Evolutionary conservation across 2,329 filamentous ascomycete genomes (phyloP).

Genomic region (Davidsoniella eucalypti): DNA sequence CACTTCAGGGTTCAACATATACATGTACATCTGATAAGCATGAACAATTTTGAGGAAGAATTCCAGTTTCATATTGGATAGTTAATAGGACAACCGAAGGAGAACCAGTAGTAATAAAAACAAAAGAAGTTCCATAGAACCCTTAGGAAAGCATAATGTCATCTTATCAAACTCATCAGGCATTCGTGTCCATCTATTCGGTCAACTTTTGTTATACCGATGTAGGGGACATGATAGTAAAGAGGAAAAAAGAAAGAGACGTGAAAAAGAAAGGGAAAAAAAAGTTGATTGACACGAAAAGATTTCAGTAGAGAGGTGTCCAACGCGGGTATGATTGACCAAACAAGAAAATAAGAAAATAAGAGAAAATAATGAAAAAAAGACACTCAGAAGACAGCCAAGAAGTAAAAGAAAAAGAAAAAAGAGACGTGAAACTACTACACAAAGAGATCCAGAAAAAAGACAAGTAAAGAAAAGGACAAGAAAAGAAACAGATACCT

Average conservation of each 20-base stretch:
- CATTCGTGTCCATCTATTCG: neutral
- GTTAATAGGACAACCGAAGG: no score
- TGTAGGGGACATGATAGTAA: neutral
- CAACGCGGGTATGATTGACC: slow-evolving; percentile 13
- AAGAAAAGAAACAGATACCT: slow-evolving; percentile 3
- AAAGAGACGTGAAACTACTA: neutral
- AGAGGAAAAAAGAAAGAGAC: neutral
- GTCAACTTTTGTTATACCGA: neutral
- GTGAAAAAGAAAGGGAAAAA: neutral
- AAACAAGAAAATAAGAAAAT: slow-evolving; percentile 10
- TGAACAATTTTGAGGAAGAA: neutral
- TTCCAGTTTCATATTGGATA: neutral
- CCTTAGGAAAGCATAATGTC: no score
- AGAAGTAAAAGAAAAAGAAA: slow-evolving; percentile 1
- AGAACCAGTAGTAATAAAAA: neutral
- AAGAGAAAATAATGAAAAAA: slow-evolving; percentile 2
- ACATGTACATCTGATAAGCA: no score
- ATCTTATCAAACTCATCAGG: no score
- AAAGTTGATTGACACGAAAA: neutral
- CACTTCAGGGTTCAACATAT: no score
- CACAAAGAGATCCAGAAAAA: neutral
- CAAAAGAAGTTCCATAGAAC: neutral
- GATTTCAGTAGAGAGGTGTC: slow-evolving; percentile 6
- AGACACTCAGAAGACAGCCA: neutral
- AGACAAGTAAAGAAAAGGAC: slow-evolving; percentile 1